phyloP scores from a whole-genome alignment of 2,329 filamentous ascomycete species.

The Curvularia hawaiiensis region DNA sequence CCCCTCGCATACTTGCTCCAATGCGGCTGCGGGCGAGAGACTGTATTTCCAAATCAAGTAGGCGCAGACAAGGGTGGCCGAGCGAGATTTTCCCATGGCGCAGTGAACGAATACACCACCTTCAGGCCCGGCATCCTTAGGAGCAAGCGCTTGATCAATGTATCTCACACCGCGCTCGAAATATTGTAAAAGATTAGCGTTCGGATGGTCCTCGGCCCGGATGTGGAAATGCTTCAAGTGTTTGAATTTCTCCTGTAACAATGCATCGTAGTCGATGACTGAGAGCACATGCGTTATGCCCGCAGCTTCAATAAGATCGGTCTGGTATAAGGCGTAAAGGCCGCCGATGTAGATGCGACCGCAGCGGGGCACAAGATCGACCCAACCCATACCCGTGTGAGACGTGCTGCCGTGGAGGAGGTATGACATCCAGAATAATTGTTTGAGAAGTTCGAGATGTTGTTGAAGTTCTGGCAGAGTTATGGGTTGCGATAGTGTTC shows the following conservation, averaged over 20 bases:
- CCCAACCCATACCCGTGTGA: slow-evolving; percentile 45
- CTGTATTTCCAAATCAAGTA: slow-evolving; percentile 41
- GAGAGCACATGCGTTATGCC: slow-evolving; percentile 42
- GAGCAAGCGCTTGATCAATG: slow-evolving; percentile 31
- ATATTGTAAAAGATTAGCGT: slow-evolving; percentile 36
- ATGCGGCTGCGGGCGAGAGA: slow-evolving; percentile 21
- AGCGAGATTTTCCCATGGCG: slow-evolving; percentile 44
- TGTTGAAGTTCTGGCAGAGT: not conserved
- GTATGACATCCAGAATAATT: slow-evolving; percentile 30
- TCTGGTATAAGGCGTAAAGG: slow-evolving; percentile 50
- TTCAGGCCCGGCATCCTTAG: not conserved
- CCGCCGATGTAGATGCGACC: slow-evolving; percentile 50
- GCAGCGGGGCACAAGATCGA: slow-evolving; percentile 45
- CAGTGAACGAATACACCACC: slow-evolving; percentile 43
- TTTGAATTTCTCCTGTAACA: slow-evolving; percentile 31
- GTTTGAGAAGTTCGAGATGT: not conserved
- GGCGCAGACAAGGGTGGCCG: slow-evolving; percentile 40
- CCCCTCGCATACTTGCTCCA: slow-evolving; percentile 40
- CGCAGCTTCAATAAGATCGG: slow-evolving; percentile 39
- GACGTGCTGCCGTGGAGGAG: slow-evolving; percentile 39
- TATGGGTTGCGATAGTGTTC: not conserved
- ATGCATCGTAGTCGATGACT: slow-evolving; percentile 41
- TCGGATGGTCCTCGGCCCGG: slow-evolving; percentile 41
- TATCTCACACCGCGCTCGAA: slow-evolving; percentile 29
- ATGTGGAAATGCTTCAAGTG: slow-evolving; percentile 41